Evolutionary conservation across 1,284 basidiomycete species (phyloP).

Genomic region (Cutaneotrichosporon dermatis): DNA sequence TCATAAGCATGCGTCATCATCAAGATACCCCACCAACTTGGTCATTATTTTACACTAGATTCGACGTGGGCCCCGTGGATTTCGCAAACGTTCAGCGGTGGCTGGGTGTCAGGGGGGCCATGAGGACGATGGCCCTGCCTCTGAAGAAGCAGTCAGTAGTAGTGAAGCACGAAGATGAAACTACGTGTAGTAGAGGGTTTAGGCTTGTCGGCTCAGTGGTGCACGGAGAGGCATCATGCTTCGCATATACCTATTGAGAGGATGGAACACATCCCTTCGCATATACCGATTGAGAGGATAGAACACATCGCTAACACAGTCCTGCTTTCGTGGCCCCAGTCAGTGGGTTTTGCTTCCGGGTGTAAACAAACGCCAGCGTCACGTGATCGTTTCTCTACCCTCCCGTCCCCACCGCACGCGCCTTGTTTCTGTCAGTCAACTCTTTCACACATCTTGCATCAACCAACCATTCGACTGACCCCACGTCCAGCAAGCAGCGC

Average conservation of each 20-base stretch:
- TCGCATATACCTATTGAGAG: too few relatives aligned
- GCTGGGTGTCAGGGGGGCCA: conserved; percentile 9
- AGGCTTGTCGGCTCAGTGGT: not conserved
- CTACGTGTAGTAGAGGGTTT: not conserved
- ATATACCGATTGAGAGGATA: too few relatives aligned
- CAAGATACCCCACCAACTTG: conserved; percentile 21
- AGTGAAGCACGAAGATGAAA: conserved; percentile 11
- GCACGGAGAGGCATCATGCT: too few relatives aligned
- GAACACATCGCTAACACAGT: too few relatives aligned
- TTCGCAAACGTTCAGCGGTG: conserved; percentile 9
- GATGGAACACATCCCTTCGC: too few relatives aligned
- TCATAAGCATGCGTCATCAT: conserved; percentile 29
- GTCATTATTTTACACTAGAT: conserved; percentile 22
- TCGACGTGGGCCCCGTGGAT: conserved; percentile 15
- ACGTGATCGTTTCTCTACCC: not conserved
- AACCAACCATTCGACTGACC: too few relatives aligned
- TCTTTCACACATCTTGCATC: too few relatives aligned
- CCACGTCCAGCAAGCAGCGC: too few relatives aligned
- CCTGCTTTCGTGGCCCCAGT: too few relatives aligned
- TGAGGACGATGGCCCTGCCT: conserved; percentile 14
- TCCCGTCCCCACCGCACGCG: not conserved
- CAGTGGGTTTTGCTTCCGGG: too few relatives aligned
- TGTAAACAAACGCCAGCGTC: not conserved
- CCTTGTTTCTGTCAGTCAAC: not conserved
- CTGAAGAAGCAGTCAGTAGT: conserved; percentile 8